Evolutionary conservation across 2,329 filamentous ascomycete genomes (phyloP), one percentile per base, ranked within the genome.

Genomic region (Diaporthe australafricana): DNA sequence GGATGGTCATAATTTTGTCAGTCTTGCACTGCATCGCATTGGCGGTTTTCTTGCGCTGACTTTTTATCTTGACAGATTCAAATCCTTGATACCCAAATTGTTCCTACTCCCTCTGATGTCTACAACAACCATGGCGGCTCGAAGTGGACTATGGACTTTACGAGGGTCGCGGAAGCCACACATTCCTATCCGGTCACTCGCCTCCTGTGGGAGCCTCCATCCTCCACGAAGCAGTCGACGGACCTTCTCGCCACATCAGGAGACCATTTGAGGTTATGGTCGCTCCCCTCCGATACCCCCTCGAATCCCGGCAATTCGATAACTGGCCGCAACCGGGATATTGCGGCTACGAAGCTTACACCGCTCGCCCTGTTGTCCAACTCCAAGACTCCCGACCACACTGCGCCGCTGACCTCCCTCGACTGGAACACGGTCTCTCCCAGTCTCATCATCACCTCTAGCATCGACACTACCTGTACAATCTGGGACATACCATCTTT

Each of bases 401-500:
- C 96, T 6, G 96, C 96, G 17, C 96, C 96, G 25, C 90, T 99
- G 72, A 99, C 96, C 1, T 98, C 95, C 20, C 87, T 99, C 57
- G 96, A 99, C 81, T 99, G 96, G 96, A 99, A 99, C 79, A 97
- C 94, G 1, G 92, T 99, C 67, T 98, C 95, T 30, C 96, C 96
- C 0, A 98, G 96, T 81, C 87, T 99, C 68, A 99, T 99, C 79
- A 99, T 99, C 78, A 99, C 96, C 1, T 98, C 95, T 4, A 98
- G 95, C 81, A 99, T 99, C 79, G 96, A 99, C 80, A 99, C 96
- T 1, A 99, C 96, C 7, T 99, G 96, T 84, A 99, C 96, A 5
- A 99, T 99, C 76, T 99, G 96, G 96, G 96, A 99, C 81, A 99
- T 99, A 70, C 96, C 96, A 4, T 98, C 96, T 1, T 87, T 99